Evolutionary conservation across 108 stramenopile species (phyloP).

Genomic region (Epithemia pelagica): DNA sequence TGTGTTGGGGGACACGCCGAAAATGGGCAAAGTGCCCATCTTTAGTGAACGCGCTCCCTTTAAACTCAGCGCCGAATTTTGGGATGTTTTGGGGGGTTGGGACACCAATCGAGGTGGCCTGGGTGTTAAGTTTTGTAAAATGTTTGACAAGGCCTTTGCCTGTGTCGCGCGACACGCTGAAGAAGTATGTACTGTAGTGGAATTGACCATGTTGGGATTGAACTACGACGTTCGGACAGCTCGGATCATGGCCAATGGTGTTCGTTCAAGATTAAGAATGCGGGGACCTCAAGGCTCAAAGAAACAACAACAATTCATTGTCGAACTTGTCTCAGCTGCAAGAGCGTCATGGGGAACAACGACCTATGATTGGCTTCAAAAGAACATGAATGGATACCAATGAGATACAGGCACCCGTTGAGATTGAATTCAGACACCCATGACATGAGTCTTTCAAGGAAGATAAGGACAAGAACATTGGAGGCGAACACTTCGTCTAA

Average conservation of each 20-base stretch:
- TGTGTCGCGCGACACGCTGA: constrained; percentile 65
- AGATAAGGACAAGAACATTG: no score
- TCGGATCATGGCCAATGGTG: constrained; percentile 51
- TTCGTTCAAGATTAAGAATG: constrained; percentile 65
- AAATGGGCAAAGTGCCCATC: constrained; percentile 83
- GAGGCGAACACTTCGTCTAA: no score
- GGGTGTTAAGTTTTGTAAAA: constrained; percentile 74
- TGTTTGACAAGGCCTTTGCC: constrained; percentile 82
- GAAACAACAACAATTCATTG: constrained; percentile 72
- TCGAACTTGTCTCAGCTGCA: constrained; percentile 78
- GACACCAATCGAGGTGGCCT: constrained; percentile 57
- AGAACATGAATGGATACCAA: constrained; percentile 91
- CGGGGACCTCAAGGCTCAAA: constrained; percentile 48
- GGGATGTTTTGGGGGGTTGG: constrained; percentile 95
- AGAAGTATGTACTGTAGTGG: constrained; percentile 70
- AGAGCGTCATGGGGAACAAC: constrained; percentile 78
- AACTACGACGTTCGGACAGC: constrained; percentile 54
- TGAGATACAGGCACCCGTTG: no score
- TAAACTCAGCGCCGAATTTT: constrained; percentile 85
- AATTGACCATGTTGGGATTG: constrained; percentile 74
- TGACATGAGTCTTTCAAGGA: no score
- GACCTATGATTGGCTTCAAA: constrained; percentile 87
- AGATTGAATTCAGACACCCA: no score
- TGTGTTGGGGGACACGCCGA: constrained; percentile 91
- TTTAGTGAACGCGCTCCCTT: constrained; percentile 90